phyloP scores from a whole-genome alignment of 2,329 filamentous ascomycete species.

The Blastomyces percursus region DNA sequence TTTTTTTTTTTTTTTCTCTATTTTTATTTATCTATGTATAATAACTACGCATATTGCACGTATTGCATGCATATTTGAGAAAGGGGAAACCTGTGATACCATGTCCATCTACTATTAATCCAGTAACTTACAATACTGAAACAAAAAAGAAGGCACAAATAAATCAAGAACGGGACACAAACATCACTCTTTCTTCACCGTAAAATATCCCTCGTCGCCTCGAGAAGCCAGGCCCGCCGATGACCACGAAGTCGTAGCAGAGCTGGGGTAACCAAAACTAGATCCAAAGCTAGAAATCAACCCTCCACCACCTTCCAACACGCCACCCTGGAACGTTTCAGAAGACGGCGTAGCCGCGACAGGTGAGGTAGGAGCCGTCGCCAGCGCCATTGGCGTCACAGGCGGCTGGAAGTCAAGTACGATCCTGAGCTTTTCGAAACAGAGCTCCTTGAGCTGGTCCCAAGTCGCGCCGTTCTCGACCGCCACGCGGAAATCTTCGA shows the following conservation, averaged over 20 bases:
- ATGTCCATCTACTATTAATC: background rate
- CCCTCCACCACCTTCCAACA: background rate
- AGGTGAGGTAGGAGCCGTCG: background rate
- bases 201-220: background rate
- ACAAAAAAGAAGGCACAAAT: background rate
- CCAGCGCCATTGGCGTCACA: background rate
- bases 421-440: background rate
- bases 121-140: background rate
- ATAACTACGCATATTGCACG: background rate
- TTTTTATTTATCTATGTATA: background rate
- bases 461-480: slow-evolving; percentile 3
- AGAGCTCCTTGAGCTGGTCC: slow-evolving; percentile 1
- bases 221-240: background rate
- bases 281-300: background rate
- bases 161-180: background rate
- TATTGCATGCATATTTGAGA: background rate
- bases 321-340: background rate
- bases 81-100: background rate
- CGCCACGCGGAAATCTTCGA: slow-evolving; percentile 8
- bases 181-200: background rate
- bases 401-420: background rate
- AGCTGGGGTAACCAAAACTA: background rate
- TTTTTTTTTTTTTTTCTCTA: background rate
- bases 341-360: background rate
- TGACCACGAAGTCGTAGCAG: background rate